Evolutionary conservation across 371 early-diverging fungal species (phyloP), one percentile per base, ranked within the genome.

Genomic region (Dentiscutata heterogama): DNA sequence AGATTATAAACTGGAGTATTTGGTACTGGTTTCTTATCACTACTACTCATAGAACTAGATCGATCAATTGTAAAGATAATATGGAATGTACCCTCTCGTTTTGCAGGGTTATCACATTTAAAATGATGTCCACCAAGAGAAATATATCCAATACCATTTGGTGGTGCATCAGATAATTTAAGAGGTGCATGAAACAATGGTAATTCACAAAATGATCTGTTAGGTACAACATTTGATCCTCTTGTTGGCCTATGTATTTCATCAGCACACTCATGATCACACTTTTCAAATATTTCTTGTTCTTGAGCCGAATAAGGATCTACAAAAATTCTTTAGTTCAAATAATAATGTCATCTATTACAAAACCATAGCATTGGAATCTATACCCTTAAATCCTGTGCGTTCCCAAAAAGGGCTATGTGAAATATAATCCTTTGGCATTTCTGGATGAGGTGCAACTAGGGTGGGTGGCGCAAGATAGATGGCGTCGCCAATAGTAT

Each of bases 111-210:
- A 51, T 78, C 67, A 20, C 82, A 82, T 35, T 27, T 25, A 58
- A 82, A 82, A 35, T 78, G 79, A 54, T 82, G 82, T 8, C 82
- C 82, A 51, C 81, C 82, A 10, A 22, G 29, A 20, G 78, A 78
- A 25, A 82, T 70, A 29, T 82, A 80, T 27, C 82, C 82, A 80
- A 11, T 22, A 6, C 35, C 35, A n/a, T 22, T 51, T 35, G 68
- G 60, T 7, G 71, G 53, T 46, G n/a, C 27, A 25, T 39, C 27
- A 11, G 18, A 18, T 16, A 31, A 51, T 25, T 71, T 46, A 2
- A 71, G 25, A 8, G 35, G 56, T n/a, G 11, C 46, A 56, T 80
- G 80, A 16, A 80, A 80, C 6, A 80, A 14, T 39, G 29, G 14
- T 51, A 51, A 53, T 61, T 58, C 46, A 64, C 78, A 78, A 64